Evolutionary conservation across 2,329 filamentous ascomycete genomes (phyloP).

Genomic region (Cladorrhinum sp.): DNA sequence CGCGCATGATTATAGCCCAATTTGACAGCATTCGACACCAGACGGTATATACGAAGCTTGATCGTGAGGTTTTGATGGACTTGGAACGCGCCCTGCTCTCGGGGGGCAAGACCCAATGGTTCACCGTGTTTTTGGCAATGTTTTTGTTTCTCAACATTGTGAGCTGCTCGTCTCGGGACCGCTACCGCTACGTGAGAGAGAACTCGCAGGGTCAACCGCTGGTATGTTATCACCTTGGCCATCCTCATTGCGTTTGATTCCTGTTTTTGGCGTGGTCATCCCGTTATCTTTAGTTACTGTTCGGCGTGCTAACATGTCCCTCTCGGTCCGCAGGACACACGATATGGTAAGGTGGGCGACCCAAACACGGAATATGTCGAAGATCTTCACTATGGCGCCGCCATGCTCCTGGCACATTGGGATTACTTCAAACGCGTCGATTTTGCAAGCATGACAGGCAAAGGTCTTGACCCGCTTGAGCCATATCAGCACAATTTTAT

Average conservation of each 20-base stretch:
- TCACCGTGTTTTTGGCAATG: slow-evolving; percentile 38
- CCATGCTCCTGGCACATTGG: slow-evolving; percentile 48
- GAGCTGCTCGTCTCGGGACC: slow-evolving; percentile 39
- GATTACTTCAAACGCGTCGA: slow-evolving; percentile 46
- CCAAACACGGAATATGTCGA: slow-evolving; percentile 41
- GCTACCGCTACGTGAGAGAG: slow-evolving; percentile 41
- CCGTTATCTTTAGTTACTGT: no score
- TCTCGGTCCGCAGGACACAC: slow-evolving; percentile 13
- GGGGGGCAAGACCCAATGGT: slow-evolving; percentile 34
- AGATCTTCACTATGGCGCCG: slow-evolving; percentile 44
- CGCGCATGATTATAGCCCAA: slow-evolving; percentile 46
- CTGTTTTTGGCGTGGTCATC: background rate
- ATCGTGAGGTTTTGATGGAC: slow-evolving; percentile 34
- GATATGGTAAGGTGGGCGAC: slow-evolving; percentile 29
- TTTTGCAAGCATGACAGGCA: slow-evolving; percentile 30
- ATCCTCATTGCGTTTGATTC: background rate
- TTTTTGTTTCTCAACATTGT: slow-evolving; percentile 45
- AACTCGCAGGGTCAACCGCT: slow-evolving; percentile 31
- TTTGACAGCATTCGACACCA: slow-evolving; percentile 42
- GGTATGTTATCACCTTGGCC: slow-evolving; percentile 19
- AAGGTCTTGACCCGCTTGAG: slow-evolving; percentile 31
- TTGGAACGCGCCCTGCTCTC: slow-evolving; percentile 37
- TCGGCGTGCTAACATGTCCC: background rate
- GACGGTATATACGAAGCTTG: slow-evolving; percentile 35
- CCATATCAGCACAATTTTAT: slow-evolving; percentile 34